Conservation (phyloP, 345 rosid genomes). For the Laguncularia racemosa region DNA sequence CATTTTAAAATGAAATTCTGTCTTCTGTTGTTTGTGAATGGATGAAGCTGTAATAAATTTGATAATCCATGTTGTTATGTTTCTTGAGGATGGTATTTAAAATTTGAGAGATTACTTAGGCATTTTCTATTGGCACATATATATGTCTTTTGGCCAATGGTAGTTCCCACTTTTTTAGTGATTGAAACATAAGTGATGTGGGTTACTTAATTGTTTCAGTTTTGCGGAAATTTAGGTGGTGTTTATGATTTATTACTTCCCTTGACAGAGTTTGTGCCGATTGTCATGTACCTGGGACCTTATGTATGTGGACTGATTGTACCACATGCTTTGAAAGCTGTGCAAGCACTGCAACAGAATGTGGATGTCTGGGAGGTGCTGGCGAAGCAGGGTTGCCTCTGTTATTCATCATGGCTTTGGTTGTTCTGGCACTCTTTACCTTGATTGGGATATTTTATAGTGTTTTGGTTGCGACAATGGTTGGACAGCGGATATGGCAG, state of each 20-base stretch:
- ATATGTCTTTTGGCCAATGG: too few relatives aligned
- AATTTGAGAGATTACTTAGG: too few relatives aligned
- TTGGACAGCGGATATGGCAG: slow-evolving; percentile 99
- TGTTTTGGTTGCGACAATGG: slow-evolving; percentile 98
- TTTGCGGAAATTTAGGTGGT: background rate
- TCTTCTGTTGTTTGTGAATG: background rate
- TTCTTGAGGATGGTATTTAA: too few relatives aligned
- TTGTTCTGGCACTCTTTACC: slow-evolving; percentile 86
- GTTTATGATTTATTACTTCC: slow-evolving; percentile 1
- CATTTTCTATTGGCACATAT: too few relatives aligned
- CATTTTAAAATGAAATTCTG: background rate
- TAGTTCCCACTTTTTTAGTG: too few relatives aligned
- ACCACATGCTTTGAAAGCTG: slow-evolving; percentile 95
- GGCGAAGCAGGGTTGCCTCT: slow-evolving; percentile 97
- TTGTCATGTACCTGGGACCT: slow-evolving; percentile 97
- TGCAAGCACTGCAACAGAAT: slow-evolving; percentile 88
- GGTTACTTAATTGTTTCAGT: too few relatives aligned
- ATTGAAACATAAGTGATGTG: too few relatives aligned
- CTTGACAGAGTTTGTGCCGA: slow-evolving; percentile 85
- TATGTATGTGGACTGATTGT: slow-evolving; percentile 99
- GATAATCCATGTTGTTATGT: too few relatives aligned
- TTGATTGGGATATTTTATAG: slow-evolving; percentile 95
- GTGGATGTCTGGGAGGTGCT: slow-evolving; percentile 98
- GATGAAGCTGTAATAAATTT: background rate
- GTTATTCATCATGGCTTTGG: slow-evolving; percentile 69